These are phyloP conservation scores for Solanum hybrid DNA, from an alignment of 305 asterid genomes.

Conservation along the genomic window DNA sequence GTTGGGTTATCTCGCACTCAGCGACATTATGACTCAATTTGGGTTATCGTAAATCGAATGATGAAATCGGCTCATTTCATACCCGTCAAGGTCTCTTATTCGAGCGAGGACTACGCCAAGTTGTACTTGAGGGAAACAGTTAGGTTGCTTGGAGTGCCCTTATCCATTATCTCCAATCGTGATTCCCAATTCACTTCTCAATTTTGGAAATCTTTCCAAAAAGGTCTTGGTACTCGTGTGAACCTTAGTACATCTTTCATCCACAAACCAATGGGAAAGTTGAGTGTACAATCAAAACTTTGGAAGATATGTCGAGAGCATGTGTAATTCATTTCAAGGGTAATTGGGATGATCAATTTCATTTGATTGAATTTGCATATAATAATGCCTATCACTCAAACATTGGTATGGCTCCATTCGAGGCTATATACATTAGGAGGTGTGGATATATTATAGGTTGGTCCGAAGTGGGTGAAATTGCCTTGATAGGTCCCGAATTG, in stretches of 20 bases:
- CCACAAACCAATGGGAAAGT: not conserved
- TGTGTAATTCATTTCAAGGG: not conserved
- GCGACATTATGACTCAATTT: not conserved
- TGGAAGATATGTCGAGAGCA: not conserved
- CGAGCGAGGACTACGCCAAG: not conserved
- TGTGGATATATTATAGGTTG: not conserved
- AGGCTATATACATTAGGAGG: not conserved
- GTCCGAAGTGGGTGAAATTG: not conserved
- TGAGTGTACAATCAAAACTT: not conserved
- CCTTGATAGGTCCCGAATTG: not conserved
- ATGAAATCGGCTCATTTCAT: not conserved
- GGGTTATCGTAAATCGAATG: not conserved
- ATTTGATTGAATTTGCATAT: not conserved
- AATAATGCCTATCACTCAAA: not conserved
- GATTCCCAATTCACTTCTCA: not conserved
- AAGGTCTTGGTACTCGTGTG: not conserved
- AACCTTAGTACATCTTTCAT: not conserved
- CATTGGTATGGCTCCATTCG: not conserved
- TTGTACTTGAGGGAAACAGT: not conserved
- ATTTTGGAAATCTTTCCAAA: not conserved
- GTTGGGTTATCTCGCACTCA: not conserved
- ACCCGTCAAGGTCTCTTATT: not conserved
- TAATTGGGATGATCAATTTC: not conserved
- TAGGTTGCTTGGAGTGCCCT: not conserved
- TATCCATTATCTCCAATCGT: not conserved